phyloP scores from a whole-genome alignment of 1,284 basidiomycete genomes.

The Jaminaea rosea region DNA sequence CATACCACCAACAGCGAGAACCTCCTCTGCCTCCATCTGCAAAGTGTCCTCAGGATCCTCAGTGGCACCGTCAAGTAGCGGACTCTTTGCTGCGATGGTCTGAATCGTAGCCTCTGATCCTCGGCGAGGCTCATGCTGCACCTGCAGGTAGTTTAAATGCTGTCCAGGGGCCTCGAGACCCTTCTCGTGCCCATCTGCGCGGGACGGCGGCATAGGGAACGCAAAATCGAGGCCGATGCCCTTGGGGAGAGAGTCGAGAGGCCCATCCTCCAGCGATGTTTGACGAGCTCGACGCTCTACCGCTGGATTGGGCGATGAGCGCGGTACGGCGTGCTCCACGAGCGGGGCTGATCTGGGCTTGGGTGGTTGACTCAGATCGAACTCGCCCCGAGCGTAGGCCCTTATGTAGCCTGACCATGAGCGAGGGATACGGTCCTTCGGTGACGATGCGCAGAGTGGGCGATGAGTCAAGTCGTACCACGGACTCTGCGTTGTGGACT shows the following conservation, averaged over 20 bases:
- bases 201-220: too few species aligned
- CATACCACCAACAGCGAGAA: constrained; percentile 3
- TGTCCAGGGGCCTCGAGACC: too few species aligned
- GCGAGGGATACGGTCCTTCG: constrained; percentile 4
- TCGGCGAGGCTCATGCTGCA: too few species aligned
- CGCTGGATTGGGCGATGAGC: background rate
- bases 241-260: background rate
- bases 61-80: constrained; percentile 1
- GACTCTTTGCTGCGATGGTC: background rate
- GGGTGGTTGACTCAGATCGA: constrained; percentile 5
- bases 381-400: constrained; percentile 5
- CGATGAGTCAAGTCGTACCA: constrained; percentile 2
- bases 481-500: background rate
- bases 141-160: too few species aligned
- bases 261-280: background rate
- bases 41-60: constrained; percentile 3
- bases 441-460: background rate
- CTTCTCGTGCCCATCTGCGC: too few species aligned
- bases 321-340: background rate
- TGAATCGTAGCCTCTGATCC: constrained; percentile 1
- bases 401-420: constrained; percentile 5
- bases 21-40: constrained; percentile 1
- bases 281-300: background rate
- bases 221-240: too few species aligned
- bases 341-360: constrained; percentile 5